Evolutionary conservation across 164 flowering plant genomes (phyloP), one percentile per base, ranked within the genome.

Genomic region (Chimonanthus salicifolius): DNA sequence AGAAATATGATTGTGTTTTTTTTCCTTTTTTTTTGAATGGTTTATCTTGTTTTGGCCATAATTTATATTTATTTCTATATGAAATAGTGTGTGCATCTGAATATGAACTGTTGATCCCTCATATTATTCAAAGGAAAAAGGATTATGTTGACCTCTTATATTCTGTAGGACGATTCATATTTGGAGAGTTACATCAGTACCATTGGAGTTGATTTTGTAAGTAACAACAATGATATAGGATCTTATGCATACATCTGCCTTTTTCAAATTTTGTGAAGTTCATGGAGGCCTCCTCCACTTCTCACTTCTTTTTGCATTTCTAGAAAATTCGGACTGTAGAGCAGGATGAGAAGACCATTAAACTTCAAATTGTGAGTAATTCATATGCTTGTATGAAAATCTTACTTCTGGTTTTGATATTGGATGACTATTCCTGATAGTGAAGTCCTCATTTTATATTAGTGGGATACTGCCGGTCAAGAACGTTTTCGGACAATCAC

Each of bases 391-490:
- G 60, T 54, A 10, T 54, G 60, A n/a, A 10, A 54, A 54, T 4
- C 8, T 54, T n/a, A 66, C 18, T 10, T 45, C 49, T 44, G 16
- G 46, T 20, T 43, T 43, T n/a, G 43, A 3, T 50, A 66, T 6
- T 54, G 47, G 15, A 10, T 68, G 49, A 20, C 44, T n/a, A 47
- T 58, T 33, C 18, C 50, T 47, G 20, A 58, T 66, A 15, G 8
- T 62, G 7, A 45, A 16, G n/a, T 74, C 21, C 47, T 2, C 58
- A 51, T 72, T 71, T 78, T 6, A 47, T 64, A 18, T 72, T 76
- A 91, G 96, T 91, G 93, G 96, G 96, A 91, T 78, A 91, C 93
- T 60, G 96, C 93, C 74, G 93, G 96, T 60, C 96, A 89, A 83
- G 93, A 89, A 77, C 89, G 93, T 45, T 89, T 91, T 62, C 82